A percentile compares a stretch with the other conserved stretches of the same genome.
Evolutionary conservation across 495 filamentous ascomycete genomes (phyloP).

Genomic region (Penicillium desertorum): DNA sequence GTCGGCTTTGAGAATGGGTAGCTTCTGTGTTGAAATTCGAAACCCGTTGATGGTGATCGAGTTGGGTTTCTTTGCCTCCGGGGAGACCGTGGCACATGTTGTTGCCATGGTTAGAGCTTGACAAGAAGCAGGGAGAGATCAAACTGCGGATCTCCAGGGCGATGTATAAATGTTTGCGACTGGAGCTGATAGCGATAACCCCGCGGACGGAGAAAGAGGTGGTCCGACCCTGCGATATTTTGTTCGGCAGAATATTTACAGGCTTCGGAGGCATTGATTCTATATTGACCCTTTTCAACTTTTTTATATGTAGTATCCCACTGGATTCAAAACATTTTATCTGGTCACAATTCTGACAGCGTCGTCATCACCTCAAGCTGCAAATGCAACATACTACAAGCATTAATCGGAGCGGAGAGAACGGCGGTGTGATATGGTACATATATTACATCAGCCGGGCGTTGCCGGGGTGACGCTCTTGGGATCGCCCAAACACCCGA

Average conservation of each 20-base stretch:
- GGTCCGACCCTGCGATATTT: slow-evolving; percentile 26
- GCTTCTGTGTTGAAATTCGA: slow-evolving; percentile 73
- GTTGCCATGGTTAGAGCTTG: background rate
- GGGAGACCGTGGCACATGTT: slow-evolving; percentile 28
- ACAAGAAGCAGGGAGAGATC: background rate
- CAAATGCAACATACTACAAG: background rate
- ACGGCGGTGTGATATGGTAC: slow-evolving; percentile 2
- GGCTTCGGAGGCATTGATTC: background rate
- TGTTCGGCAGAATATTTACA: slow-evolving; percentile 2
- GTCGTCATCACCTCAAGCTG: background rate
- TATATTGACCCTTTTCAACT: background rate
- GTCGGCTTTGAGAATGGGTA: slow-evolving; percentile 85
- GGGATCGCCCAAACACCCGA: slow-evolving; percentile 34
- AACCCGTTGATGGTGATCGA: slow-evolving; percentile 58
- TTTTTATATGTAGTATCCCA: background rate
- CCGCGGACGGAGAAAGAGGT: slow-evolving; percentile 43
- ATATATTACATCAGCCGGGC: background rate
- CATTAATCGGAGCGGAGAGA: background rate
- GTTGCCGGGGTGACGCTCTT: slow-evolving; percentile 42
- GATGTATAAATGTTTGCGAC: slow-evolving; percentile 5
- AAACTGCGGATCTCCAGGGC: slow-evolving; percentile 1
- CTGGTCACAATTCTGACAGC: background rate
- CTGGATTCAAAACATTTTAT: background rate
- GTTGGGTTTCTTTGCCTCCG: slow-evolving; percentile 33
- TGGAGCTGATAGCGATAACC: slow-evolving; percentile 29